A percentile compares a stretch with the other conserved stretches of the same genome.
phyloP scores from a whole-genome alignment of 164 flowering plant genomes.

The Cinnamomum chago region DNA sequence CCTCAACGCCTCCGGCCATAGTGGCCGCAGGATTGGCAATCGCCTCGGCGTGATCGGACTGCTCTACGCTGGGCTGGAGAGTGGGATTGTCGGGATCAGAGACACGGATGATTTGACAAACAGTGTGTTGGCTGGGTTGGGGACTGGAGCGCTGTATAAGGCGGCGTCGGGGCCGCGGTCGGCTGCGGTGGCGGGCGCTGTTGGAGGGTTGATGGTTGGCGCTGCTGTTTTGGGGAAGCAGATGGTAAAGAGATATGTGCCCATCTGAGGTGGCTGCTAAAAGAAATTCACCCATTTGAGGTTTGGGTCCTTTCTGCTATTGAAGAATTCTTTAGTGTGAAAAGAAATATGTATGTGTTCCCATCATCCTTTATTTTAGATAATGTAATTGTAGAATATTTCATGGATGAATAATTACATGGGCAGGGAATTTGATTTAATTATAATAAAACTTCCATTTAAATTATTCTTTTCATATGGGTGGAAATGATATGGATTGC shows the following conservation, averaged over 20 bases:
- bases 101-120: slow-evolving; percentile 54
- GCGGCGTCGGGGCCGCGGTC: slow-evolving; percentile 64
- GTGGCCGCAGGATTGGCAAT: slow-evolving; percentile 67
- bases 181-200: slow-evolving; percentile 60
- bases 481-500: not conserved
- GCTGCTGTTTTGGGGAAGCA: slow-evolving; percentile 53
- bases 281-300: too few relatives aligned
- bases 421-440: not conserved
- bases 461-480: not conserved
- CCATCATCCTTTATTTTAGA: not conserved
- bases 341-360: not conserved
- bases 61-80: slow-evolving; percentile 71
- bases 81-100: slow-evolving; percentile 42
- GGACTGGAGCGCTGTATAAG: slow-evolving; percentile 53
- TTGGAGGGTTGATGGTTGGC: slow-evolving; percentile 56
- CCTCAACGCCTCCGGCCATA: slow-evolving; percentile 68
- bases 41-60: slow-evolving; percentile 63
- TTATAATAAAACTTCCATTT: not conserved
- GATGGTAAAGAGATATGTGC: slow-evolving; percentile 46
- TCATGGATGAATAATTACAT: not conserved
- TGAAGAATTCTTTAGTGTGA: not conserved
- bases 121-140: slow-evolving; percentile 61
- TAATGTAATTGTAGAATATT: not conserved
- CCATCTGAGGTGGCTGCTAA: slow-evolving; percentile 23
- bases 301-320: not conserved